A percentile compares a stretch with the other conserved stretches of the same genome.
These are phyloP conservation scores for Scedosporium boydii DNA, from an alignment of 2,329 filamentous ascomycete genomes.

Conservation along the genomic window DNA sequence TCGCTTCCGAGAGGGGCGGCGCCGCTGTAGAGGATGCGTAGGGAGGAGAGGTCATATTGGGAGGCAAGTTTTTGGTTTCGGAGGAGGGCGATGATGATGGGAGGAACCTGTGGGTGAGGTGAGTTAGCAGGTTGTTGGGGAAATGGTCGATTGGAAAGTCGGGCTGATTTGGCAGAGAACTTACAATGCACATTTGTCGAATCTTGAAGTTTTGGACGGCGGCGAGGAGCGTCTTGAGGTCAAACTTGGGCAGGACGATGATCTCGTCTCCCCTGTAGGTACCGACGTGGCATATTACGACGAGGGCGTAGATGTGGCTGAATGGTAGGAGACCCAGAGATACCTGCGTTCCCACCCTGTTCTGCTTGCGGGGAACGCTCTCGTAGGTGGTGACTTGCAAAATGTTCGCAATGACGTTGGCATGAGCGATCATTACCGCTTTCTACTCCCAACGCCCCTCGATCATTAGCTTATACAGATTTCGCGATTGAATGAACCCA, in stretches of 20 bases:
- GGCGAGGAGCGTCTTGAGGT: constrained; percentile 53
- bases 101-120: constrained; percentile 47
- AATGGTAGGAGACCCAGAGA: constrained; percentile 64
- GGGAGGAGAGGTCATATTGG: constrained; percentile 62
- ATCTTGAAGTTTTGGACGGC: constrained; percentile 63
- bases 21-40: constrained; percentile 57
- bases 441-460: constrained; percentile 36
- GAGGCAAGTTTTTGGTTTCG: constrained; percentile 49
- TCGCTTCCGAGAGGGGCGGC: constrained; percentile 67
- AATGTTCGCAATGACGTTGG: constrained; percentile 69
- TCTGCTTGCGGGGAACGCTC: constrained; percentile 23
- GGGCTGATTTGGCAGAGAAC: constrained; percentile 10
- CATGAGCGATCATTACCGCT: constrained; percentile 76
- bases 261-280: constrained; percentile 65
- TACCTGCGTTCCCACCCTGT: constrained; percentile 30
- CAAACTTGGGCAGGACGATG: constrained; percentile 67
- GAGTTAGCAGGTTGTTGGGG: not conserved
- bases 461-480: not conserved
- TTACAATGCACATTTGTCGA: constrained; percentile 53
- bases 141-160: not conserved
- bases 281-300: constrained; percentile 57
- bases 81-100: constrained; percentile 66
- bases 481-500: too few species aligned
- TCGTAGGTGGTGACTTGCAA: constrained; percentile 48
- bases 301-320: constrained; percentile 73